Base-by-base conservation (phyloP, 139 green algal species). In the Picochlorum sp. region DNA sequence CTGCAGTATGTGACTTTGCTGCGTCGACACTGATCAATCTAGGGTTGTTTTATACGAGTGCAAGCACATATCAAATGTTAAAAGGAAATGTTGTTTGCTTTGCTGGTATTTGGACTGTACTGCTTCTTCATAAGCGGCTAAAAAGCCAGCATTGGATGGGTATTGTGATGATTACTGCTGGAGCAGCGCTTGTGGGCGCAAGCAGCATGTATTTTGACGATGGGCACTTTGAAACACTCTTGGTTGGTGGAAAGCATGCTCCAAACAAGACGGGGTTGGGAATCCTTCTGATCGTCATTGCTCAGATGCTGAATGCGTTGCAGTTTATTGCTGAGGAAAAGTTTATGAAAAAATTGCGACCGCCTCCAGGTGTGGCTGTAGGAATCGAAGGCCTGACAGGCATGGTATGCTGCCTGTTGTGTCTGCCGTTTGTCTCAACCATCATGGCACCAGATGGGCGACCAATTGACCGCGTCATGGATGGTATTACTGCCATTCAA, bases 291-390 rank as follows among this genome's bases (percentile, higher is more conserved):
- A 78, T 96, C 6, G 76, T 96, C 15, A 18, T 66, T 23, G 86
- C 84, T 11, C 88, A 95, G 77, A 49, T 83, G 54, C 57, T 73
- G 23, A 70, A 73, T 5, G 77, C 77, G 28, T 73, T 74, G 16
- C 83, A 94, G 64, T 94, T 94, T 73, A 90, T 96, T 14, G 67
- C 92, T 44, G 89, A 96, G 75, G 89, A 96, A 69, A 88, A 88
- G 73, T 91, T 87, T 62, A 63, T 96, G 66, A 69, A 67, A 3
- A 50, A 79, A 60, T 62, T 74, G 21, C 37, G 65, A 26, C 70
- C 85, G 45, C 86, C 85, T 26, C 80, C 83, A 14, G 71, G 90
- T 59, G 66, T 94, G 55, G 87, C 69, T 3, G 59, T 67, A 6
- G 73, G 73, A 5, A 45, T 71, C 38, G 85, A 94, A 76, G 88